These are phyloP conservation scores for Ustilago bromivora DNA, from an alignment of 1,284 basidiomycete species.

Conservation along the genomic window DNA sequence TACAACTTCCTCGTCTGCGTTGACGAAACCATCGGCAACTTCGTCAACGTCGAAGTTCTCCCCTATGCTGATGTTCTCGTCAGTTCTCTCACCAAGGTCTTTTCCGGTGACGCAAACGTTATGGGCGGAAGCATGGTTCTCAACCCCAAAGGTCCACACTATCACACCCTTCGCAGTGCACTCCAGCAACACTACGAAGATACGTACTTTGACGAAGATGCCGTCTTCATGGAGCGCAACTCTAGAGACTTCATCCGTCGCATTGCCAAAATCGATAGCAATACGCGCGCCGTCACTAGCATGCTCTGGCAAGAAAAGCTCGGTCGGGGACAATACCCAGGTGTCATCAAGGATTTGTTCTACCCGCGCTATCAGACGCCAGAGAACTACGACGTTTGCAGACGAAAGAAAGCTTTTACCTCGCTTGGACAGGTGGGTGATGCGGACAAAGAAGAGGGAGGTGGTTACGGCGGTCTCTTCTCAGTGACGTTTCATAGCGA, in stretches of 20 bases:
- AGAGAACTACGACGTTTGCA: constrained; percentile 80
- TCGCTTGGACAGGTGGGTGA: constrained; percentile 8
- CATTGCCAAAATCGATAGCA: constrained; percentile 82
- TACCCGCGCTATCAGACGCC: constrained; percentile 86
- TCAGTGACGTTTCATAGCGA: constrained; percentile 84
- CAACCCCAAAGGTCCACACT: constrained; percentile 82
- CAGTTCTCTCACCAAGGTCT: constrained; percentile 92
- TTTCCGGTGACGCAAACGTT: constrained; percentile 93
- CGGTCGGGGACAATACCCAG: constrained; percentile 20
- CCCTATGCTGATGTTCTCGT: constrained; percentile 93
- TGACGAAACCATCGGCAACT: constrained; percentile 97
- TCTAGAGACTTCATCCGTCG: constrained; percentile 89
- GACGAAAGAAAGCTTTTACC: constrained; percentile 70
- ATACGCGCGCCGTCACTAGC: constrained; percentile 84
- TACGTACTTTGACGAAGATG: constrained; percentile 89
- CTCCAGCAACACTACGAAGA: constrained; percentile 83
- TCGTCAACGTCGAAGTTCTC: constrained; percentile 92
- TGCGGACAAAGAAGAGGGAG: constrained; percentile 13
- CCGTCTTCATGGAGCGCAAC: constrained; percentile 97
- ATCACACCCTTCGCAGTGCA: constrained; percentile 76
- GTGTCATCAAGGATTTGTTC: constrained; percentile 83
- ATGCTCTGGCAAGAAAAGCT: constrained; percentile 74
- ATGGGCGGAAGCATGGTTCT: constrained; percentile 85
- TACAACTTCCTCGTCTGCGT: constrained; percentile 89
- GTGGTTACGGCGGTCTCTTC: constrained; percentile 90